Conservation (phyloP, 306 rosid genomes). For the Lathyrus sativus region DNA sequence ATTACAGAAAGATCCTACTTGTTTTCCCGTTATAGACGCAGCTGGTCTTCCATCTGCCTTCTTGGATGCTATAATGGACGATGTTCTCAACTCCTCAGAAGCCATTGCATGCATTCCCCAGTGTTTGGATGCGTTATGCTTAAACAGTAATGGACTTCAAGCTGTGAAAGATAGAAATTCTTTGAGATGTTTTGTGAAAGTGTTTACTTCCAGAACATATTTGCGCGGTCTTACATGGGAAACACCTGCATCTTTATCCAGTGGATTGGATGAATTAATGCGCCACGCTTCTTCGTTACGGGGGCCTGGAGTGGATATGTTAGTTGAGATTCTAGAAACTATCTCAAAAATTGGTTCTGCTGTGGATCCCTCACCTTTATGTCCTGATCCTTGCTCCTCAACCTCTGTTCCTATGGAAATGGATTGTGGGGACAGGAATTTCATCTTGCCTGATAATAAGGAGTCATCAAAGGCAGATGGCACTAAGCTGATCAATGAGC, state of each 20-base stretch:
- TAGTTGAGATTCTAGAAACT: slow-evolving; percentile 76
- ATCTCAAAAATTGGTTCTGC: slow-evolving; percentile 80
- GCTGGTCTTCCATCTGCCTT: slow-evolving; percentile 95
- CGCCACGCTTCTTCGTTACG: slow-evolving; percentile 93
- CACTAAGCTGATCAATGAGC: slow-evolving; percentile 58
- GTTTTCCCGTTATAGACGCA: slow-evolving; percentile 82
- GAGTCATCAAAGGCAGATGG: slow-evolving; percentile 61
- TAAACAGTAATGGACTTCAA: slow-evolving; percentile 84
- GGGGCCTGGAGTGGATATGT: slow-evolving; percentile 93
- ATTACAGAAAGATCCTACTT: slow-evolving; percentile 96
- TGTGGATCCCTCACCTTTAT: slow-evolving; percentile 50
- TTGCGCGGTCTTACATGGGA: slow-evolving; percentile 81
- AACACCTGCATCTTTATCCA: slow-evolving; percentile 79
- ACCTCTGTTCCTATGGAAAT: slow-evolving; percentile 91
- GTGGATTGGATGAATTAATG: slow-evolving; percentile 95
- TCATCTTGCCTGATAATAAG: slow-evolving; percentile 52
- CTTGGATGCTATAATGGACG: slow-evolving; percentile 93
- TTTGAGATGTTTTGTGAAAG: slow-evolving; percentile 88
- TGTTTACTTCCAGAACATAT: slow-evolving; percentile 84
- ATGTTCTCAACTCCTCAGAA: slow-evolving; percentile 85
- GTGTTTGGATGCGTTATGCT: slow-evolving; percentile 91
- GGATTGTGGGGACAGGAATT: slow-evolving; percentile 70
- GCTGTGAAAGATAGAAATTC: slow-evolving; percentile 86
- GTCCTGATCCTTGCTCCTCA: slow-evolving; percentile 65
- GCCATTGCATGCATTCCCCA: slow-evolving; percentile 97